Percentiles rank a stretch among this genome's conserved stretches.
Evolutionary conservation across 129 eudicot species (phyloP).

Genomic region (Gnaphalium uliginosum): DNA sequence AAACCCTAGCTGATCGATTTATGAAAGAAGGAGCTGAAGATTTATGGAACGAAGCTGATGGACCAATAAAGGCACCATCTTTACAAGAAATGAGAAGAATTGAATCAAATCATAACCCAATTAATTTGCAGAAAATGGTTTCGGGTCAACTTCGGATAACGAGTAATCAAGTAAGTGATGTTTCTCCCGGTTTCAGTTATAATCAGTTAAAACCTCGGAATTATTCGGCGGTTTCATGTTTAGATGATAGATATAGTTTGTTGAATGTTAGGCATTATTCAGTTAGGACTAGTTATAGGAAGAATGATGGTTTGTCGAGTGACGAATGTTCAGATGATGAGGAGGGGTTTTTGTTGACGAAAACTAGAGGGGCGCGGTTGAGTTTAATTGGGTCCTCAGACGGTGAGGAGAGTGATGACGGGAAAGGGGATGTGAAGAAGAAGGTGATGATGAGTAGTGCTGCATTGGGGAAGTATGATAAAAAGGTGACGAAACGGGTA

Average conservation of each 20-base stretch:
- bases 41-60: slow-evolving; percentile 87
- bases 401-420: slow-evolving; percentile 33
- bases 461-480: slow-evolving; percentile 74
- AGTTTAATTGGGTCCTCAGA: slow-evolving; percentile 31
- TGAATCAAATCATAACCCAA: slow-evolving; percentile 29
- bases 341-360: slow-evolving; percentile 30
- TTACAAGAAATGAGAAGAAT: slow-evolving; percentile 23
- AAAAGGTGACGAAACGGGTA: slow-evolving; percentile 52
- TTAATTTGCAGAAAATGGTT: slow-evolving; percentile 42
- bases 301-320: slow-evolving; percentile 48
- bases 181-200: slow-evolving; percentile 8
- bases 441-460: slow-evolving; percentile 60
- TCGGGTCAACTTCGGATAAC: slow-evolving; percentile 14
- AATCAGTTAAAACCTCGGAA: slow-evolving; percentile 30
- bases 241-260: slow-evolving; percentile 22
- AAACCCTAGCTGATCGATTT: slow-evolving; percentile 80
- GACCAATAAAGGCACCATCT: slow-evolving; percentile 45
- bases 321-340: slow-evolving; percentile 41
- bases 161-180: slow-evolving; percentile 18
- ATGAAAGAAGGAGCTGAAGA: slow-evolving; percentile 94
- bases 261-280: slow-evolving; percentile 49
- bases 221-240: slow-evolving; percentile 18
- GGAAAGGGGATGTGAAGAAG: slow-evolving; percentile 20
- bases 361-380: slow-evolving; percentile 42
- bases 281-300: slow-evolving; percentile 36